Base-by-base conservation (phyloP, 805 yeast genomes). In the Saturnispora gosingensis region DNA sequence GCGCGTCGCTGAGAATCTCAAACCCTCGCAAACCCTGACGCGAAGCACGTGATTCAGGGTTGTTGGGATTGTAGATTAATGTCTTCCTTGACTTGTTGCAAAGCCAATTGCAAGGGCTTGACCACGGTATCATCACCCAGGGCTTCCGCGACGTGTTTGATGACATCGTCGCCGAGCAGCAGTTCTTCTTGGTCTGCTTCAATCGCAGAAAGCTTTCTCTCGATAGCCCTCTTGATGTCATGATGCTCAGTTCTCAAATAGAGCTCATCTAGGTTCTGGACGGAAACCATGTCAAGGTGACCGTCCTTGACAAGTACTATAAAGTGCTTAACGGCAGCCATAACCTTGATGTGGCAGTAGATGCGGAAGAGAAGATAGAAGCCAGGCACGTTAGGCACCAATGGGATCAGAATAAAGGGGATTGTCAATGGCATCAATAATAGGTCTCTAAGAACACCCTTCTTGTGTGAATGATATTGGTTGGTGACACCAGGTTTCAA, bases 361-460 rank as follows among this genome's bases (percentile, higher is more conserved):
- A 85, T 74, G 54, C 98, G 73, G 63, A 85, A 90, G 3, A 85
- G 73, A 43, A 90, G 67, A 61, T 88, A 91, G 61, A 91, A 85
- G 0, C 96, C 96, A 0, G 98, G 98, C 20, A 90, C 78, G 60
- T 90, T 90, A 20, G 98, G 98, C 3, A 89, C 65, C n/a, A 90
- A 73, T 0, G 98, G 98, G 0, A 91, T 62, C 43, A 88, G 59
- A 0, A 88, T 89, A 43, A 90, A 65, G 2, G 98, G 98, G 3
- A 88, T 58, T 0, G 95, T 81, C 44, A 90, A 56, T 2, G 97
- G 97, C 3, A 91, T 66, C 3, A 81, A 81, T 15, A 82, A 53
- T 1, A 78, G 73, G 57, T 85, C 79, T 38, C 71, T 56, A 2
- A 77, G 45, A 56, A 84, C 73, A 58, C 77, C 76, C 60, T 76